Base-by-base conservation (phyloP, 805 yeast species). In the Wickerhamomyces xylosicus region DNA sequence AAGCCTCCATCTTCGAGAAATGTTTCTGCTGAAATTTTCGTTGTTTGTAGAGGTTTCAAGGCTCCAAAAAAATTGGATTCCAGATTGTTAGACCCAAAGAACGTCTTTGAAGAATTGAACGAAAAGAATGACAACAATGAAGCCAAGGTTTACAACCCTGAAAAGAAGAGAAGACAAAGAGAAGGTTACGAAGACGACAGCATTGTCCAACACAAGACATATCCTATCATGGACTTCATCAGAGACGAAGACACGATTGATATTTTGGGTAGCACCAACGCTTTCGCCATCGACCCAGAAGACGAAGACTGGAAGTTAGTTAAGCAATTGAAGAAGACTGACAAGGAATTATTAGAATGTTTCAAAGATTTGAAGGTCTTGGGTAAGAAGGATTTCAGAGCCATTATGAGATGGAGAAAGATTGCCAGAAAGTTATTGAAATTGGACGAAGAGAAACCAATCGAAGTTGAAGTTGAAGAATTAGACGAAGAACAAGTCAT, bases 1-100 rank as follows among this genome's bases (percentile, higher is more conserved):
- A 92, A 92, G 57, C 99, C 99, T 7, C 97, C 99, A 8, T 89
- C 97, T 8, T 87, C 97, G 31, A 89, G 99, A 79, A 87, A 86
- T 62, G 99, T 92, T 27, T 90, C 97, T 57, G 99, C 99, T 3
- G 99, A 92, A 69, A 92, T 92, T 54, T 92, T 92, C 57, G 98
- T 92, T 35, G 97, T 89, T 29, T 92, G 99, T 64, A 79, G 79
- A 59, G 94, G 94, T 11, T 92, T 84, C 67, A 90, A 89, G 60
- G 96, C 97, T 13, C 98, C 99, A 36, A 85, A 89, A 59, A 86
- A 83, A 58, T 61, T 92, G 45, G 99, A 92, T 63, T 96, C 97
- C 36, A 75, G 95, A 53, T 67, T 92, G 41, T 67, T 92, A 44
- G 98, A 92, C 58, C 85, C 97, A 14, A 84, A 74, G 55, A 87